These are phyloP conservation scores for Linum lewisii DNA, from an alignment of 345 rosid genomes.

Conservation along the genomic window DNA sequence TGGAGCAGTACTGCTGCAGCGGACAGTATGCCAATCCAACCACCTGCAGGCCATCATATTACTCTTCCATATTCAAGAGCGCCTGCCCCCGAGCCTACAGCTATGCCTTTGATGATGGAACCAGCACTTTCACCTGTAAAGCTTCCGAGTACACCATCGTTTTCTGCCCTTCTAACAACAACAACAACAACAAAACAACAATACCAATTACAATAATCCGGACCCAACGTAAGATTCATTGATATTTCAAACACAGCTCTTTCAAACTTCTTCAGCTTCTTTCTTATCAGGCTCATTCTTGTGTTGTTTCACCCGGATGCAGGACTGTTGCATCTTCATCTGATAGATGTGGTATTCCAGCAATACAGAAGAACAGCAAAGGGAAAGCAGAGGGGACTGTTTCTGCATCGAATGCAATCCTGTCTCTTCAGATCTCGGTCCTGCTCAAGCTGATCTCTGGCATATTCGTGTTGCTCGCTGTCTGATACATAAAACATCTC, in stretches of 20 bases:
- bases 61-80: constrained; percentile 64
- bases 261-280: constrained; percentile 18
- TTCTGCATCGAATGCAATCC: constrained; percentile 40
- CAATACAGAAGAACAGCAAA: constrained; percentile 18
- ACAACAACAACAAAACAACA: constrained; percentile 5
- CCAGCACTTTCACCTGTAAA: constrained; percentile 86
- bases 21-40: constrained; percentile 81
- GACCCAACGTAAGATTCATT: background rate
- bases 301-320: constrained; percentile 8
- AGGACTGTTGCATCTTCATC: constrained; percentile 27
- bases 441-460: constrained; percentile 21
- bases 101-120: constrained; percentile 70
- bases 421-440: constrained; percentile 24
- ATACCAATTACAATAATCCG: background rate
- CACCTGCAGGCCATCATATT: constrained; percentile 59
- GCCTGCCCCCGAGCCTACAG: constrained; percentile 91
- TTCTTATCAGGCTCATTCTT: background rate
- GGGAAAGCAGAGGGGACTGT: constrained; percentile 24
- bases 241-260: background rate
- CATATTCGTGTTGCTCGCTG: background rate
- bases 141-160: constrained; percentile 56
- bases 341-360: constrained; percentile 17
- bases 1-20: constrained; percentile 84
- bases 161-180: constrained; percentile 53
- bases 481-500: background rate